A percentile compares a stretch with the other conserved stretches of the same genome.
phyloP scores from a whole-genome alignment of 257 asterid genomes.

The Apocynum venetum region DNA sequence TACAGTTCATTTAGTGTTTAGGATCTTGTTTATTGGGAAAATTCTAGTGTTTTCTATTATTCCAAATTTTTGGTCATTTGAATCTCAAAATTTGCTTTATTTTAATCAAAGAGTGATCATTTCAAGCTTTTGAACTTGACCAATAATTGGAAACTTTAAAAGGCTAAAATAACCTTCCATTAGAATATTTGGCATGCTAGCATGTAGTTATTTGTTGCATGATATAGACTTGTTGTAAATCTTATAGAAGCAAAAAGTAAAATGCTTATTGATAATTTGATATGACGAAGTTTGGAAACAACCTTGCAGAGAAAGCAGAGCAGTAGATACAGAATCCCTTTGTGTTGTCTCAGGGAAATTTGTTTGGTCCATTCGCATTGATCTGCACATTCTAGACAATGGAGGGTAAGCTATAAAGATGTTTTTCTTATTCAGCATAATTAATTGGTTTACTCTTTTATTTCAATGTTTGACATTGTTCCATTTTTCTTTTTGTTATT shows the following conservation, averaged over 20 bases:
- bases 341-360: slow-evolving; percentile 92
- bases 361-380: slow-evolving; percentile 93
- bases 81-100: not conserved
- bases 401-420: slow-evolving; percentile 62
- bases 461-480: slow-evolving; percentile 8
- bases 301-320: slow-evolving; percentile 85
- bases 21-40: not conserved
- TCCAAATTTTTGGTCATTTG: not conserved
- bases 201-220: not conserved
- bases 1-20: not conserved
- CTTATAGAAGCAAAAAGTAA: not conserved
- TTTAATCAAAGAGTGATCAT: not conserved
- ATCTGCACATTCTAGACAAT: slow-evolving; percentile 89
- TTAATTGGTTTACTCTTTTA: not conserved
- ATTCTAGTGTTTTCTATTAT: not conserved
- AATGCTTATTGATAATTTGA: not conserved
- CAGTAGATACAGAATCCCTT: slow-evolving; percentile 92
- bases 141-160: not conserved
- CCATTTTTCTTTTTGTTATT: slow-evolving; percentile 9
- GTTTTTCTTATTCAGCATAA: not conserved
- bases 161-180: not conserved
- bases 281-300: not conserved
- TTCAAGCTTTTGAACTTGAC: not conserved
- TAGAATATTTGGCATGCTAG: not conserved
- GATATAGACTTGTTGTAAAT: not conserved